Evolutionary conservation across 2,329 filamentous ascomycete genomes (phyloP), one percentile per base, ranked within the genome.

Genomic region (Allantophomopsis lycopodina): DNA sequence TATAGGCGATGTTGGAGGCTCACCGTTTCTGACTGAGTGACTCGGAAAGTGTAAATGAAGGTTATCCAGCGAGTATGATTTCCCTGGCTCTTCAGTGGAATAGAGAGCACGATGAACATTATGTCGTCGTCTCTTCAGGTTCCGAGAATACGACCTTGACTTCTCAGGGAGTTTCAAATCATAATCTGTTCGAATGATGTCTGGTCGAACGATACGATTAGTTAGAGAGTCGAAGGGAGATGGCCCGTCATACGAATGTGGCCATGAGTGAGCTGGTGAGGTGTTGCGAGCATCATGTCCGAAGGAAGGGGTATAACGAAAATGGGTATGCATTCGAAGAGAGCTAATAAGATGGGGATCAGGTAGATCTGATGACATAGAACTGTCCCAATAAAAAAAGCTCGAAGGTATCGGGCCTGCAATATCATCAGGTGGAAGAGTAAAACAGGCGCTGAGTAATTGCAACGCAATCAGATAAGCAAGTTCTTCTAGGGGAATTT

Each of bases 331-430:
- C 51, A 55, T 50, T 36, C 51, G 45, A 32, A 56, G 43, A 7
- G 52, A 55, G 38, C 53, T 56, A 16, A 55, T 55, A 44, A 56
- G 48, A 17, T 48, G 33, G 15, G 52, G 40, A 41, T 53, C 47
- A 7, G 46, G 48, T 8, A 47, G 11, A 12, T 23, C 37, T 11
- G 36, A 17, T 13, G 32, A 30, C 11, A 32, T 38, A 21, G 37
- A 8, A 14, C 37, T 40, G 20, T 44, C 33, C 16, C 37, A 42
- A 42, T 17, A 42, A 36, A 12, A 43, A 40, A 5, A 42, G 12
- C 12, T 42, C 38, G 15, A 42, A 21, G 23, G 31, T 11, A 20
- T 41, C 17, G 31, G 30, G 31, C 23, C 23, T n/a, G 32, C 23
- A 6, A 43, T 32, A 10, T 44, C 37, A 21, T 54, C 51, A 5